Base-by-base conservation (phyloP, 768 basidiomycete genomes). In the Collybia nuda region DNA sequence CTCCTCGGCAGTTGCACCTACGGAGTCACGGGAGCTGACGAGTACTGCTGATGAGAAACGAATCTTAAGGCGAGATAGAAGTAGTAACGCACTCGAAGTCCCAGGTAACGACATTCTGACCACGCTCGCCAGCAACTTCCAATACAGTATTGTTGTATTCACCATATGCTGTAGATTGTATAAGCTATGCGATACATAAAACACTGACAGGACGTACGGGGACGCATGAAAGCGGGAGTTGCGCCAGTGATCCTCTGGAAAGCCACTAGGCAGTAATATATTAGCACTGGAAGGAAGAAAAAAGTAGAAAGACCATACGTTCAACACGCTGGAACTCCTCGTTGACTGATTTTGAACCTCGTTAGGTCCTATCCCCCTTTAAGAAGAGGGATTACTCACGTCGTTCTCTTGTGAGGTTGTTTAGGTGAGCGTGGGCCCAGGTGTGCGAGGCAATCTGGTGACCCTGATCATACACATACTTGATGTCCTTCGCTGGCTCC, bases 381-480 rank as follows among this genome's bases (percentile, higher is more conserved):
- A 18, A 23, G 1, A 18, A 23, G 42, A 11, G 18, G 22, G 19
- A 9, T 26, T 6, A 56, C 60, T 21, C 54, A 71, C 71, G 58
- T 48, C 68, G 55, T 50, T 67, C 61, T 57, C 58, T 61, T 18
- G 61, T 58, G 28, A 78, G 58, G 2, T 53, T 66, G 6, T 64
- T 63, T 1, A 79, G 61, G 51, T 76, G 63, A 9, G 55, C 52
- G 51, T 79, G 78, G 11, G 59, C 53, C 78, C 78, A 79, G 19
- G 76, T 77, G 54, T 79, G 78, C n/a, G 76, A 76, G 5, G 64
- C 76, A 42, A 78, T 56, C 57, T 74, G 69, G 52, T 77, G 75
- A 5, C 77, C 77, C 17, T 64, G 59, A n/a, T 64, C 58, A 53
- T 67, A 72, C 1, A 67, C 72, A 48, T 73, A 68, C 48, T 67